Evolutionary conservation across 331 rosid species (phyloP), one percentile per base, ranked within the genome.

Genomic region (Quercus lobata): DNA sequence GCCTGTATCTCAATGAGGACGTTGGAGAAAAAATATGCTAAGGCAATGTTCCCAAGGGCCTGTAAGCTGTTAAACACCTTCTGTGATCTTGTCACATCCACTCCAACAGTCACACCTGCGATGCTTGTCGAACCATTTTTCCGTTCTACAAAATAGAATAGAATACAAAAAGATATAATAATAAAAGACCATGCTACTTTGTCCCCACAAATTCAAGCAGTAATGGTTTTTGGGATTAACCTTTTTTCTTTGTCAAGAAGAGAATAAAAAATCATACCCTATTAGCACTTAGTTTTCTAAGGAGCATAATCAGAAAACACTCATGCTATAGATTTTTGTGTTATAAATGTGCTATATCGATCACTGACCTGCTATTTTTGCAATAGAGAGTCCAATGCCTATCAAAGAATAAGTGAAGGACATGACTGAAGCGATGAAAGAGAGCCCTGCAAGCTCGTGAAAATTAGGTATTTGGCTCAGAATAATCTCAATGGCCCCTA

Each of bases 41-140:
- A 89, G 84, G 92, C 94, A 9, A 91, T 86, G 83, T 88, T 75
- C 72, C 97, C 97, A 21, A 91, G 60, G 73, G 94, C 88, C 83
- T 83, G 87, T 35, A 89, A 89, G 60, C 63, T 5, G 62, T 80
- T 79, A 90, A 88, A 88, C 18, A 83, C 18, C 78, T 88, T 89
- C 80, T 85, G 10, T 1, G 1, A n/a, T 12, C 77, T 69, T 32
- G 88, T 78, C 32, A 83, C 77, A 24, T 85, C 86, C 60, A 80
- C 82, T 58, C 92, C 93, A 10, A 84, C 68, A 0, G 32, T 44
- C 4, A 46, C 0, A 7, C 93, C 96, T 0, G 86, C 68, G 5
- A 91, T 46, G 77, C 84, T 77, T 52, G 93, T 89, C 53, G n/a
- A 41, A 14, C 41, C 78, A 73, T 54, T 72, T 71, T 8, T n/a